These are phyloP conservation scores for Blastomyces parvus DNA, from an alignment of 2,329 filamentous ascomycete species.

Conservation along the genomic window DNA sequence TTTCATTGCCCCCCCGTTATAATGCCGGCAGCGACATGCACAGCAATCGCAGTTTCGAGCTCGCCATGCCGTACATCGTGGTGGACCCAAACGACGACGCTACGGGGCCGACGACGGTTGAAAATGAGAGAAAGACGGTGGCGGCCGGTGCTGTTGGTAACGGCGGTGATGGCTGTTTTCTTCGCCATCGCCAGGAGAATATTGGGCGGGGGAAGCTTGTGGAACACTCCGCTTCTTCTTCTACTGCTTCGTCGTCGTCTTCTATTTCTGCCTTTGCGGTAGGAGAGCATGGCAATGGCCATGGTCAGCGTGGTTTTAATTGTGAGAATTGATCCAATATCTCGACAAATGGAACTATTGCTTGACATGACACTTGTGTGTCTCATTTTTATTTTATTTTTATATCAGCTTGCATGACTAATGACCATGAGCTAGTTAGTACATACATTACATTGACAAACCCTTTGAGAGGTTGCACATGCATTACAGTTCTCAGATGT, in stretches of 20 bases:
- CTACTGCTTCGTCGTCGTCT: too few relatives aligned
- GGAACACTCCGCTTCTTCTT: background rate
- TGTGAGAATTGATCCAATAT: background rate
- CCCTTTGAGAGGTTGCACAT: background rate
- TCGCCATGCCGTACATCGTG: background rate
- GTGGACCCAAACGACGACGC: background rate
- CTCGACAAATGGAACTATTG: too few relatives aligned
- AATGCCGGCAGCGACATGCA: background rate
- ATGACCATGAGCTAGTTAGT: background rate
- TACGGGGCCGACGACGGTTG: background rate
- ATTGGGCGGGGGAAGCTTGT: background rate
- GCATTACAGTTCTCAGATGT: background rate
- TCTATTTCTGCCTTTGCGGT: background rate
- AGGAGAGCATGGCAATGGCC: background rate
- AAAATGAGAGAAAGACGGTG: background rate
- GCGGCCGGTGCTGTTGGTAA: background rate
- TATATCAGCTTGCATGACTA: background rate
- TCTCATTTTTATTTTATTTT: background rate
- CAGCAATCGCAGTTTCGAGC: background rate
- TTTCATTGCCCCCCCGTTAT: slow-evolving; percentile 18
- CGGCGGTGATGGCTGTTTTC: background rate
- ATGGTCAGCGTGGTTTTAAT: background rate
- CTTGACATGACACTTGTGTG: too few relatives aligned
- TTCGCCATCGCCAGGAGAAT: background rate
- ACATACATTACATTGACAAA: background rate